Evolutionary conservation across 1,284 basidiomycete genomes (phyloP), one percentile per base, ranked within the genome.

Genomic region (Trichosporon inkin): DNA sequence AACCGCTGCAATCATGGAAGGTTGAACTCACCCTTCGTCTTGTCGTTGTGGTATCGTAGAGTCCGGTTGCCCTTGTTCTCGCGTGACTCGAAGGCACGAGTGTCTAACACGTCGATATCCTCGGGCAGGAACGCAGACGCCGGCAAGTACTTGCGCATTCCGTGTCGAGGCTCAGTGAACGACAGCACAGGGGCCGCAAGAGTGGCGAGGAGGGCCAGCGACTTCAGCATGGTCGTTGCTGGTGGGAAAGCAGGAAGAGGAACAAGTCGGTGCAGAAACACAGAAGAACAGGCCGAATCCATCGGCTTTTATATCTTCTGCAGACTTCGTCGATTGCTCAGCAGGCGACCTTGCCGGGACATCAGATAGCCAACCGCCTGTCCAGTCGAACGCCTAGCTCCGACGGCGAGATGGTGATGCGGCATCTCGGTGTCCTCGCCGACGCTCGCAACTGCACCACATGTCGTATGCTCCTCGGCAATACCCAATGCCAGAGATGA

Each of bases 11-110:
- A 2, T 17, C 7, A 10, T 17, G n/a, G 17, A 40, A 32, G 5
- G 4, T 8, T 37, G 38, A 17, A 41, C 57, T 58, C 34, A 58
- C 52, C 40, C 35, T 55, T 36, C 1, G 53, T 58, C 57, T 58
- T 20, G 52, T 53, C 51, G 19, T 40, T 58, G 39, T 19, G 51
- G 52, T 16, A 58, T 11, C 39, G 57, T 10, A 13, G 14, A 32
- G 22, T 19, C 14, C 7, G n/a, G 44, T 49, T 49, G 24, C 44
- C 44, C 41, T 47, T 47, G 22, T 47, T 20, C 6, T 14, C 22
- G 22, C 44, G 22, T 49, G 20, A 19, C 20, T 44, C 20, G 2
- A 44, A 13, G 44, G n/a, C 22, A 16, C 44, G 44, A 6, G 44
- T 10, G 16, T 32, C 6, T 13, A 28, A 5, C 3, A 47, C 24